phyloP scores from a whole-genome alignment of 192 early-diverging fungal genomes.

The Mortierella alpina region DNA sequence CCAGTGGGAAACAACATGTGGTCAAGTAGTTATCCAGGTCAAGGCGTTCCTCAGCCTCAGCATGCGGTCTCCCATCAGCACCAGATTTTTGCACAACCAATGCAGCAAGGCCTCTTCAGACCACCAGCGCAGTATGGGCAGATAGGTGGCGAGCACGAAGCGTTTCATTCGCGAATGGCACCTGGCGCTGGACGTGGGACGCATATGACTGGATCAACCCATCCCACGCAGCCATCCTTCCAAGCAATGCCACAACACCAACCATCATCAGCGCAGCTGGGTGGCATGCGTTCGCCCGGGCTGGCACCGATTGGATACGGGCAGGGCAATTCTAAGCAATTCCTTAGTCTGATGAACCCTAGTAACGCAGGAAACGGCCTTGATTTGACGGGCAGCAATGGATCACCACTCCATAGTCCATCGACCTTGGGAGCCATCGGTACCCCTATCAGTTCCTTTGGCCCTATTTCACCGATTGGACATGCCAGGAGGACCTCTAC shows the following conservation, averaged over 20 bases:
- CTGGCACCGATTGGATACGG: slow-evolving; percentile 39
- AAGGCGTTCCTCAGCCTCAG: slow-evolving; percentile 18
- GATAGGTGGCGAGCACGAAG: slow-evolving; percentile 22
- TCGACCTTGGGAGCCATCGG: slow-evolving; percentile 38
- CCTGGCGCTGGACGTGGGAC: slow-evolving; percentile 21
- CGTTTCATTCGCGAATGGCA: slow-evolving; percentile 11
- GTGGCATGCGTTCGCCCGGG: slow-evolving; percentile 38
- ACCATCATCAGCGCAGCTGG: slow-evolving; percentile 9
- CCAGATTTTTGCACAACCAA: slow-evolving; percentile 20
- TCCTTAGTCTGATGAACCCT: slow-evolving; percentile 35
- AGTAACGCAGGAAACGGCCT: slow-evolving; percentile 22
- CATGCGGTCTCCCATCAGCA: slow-evolving; percentile 4
- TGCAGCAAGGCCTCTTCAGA: slow-evolving; percentile 32
- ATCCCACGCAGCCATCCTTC: slow-evolving; percentile 14
- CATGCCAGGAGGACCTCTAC: slow-evolving; percentile 55
- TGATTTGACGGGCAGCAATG: slow-evolving; percentile 20
- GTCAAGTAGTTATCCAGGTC: slow-evolving; percentile 27
- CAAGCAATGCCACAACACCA: slow-evolving; percentile 18
- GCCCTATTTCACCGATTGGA: slow-evolving; percentile 57
- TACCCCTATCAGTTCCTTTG: slow-evolving; percentile 40
- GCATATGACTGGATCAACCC: slow-evolving; percentile 15
- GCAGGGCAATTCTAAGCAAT: slow-evolving; percentile 19
- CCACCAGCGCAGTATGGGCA: slow-evolving; percentile 33
- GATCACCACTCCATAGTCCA: slow-evolving; percentile 48
- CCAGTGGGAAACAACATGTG: slow-evolving; percentile 11